These are phyloP conservation scores for Hyphopichia buzzinii DNA, from an alignment of 1,139 yeast genomes.

Conservation along the genomic window DNA sequence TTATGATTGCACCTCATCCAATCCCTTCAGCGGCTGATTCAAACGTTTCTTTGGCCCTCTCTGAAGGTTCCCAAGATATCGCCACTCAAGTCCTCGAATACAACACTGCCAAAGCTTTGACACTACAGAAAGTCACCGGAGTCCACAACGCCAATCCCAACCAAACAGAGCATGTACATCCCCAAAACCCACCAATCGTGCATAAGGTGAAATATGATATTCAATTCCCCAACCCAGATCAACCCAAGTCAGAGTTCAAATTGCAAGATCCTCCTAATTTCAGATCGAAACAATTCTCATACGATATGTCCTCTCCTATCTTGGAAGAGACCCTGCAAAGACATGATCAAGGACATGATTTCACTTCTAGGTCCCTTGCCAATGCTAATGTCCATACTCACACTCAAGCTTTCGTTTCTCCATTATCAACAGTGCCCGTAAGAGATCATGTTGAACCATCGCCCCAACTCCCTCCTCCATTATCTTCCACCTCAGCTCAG, in stretches of 20 bases:
- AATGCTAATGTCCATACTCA: background rate
- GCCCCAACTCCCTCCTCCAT: slow-evolving; percentile 32
- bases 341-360: background rate
- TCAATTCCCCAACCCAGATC: background rate
- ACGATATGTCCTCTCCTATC: slow-evolving; percentile 8
- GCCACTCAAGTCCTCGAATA: slow-evolving; percentile 15
- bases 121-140: slow-evolving; percentile 6
- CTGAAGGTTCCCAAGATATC: slow-evolving; percentile 14
- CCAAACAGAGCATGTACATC: no score
- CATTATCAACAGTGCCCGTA: slow-evolving; percentile 16
- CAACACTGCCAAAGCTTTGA: slow-evolving; percentile 15
- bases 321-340: background rate
- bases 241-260: slow-evolving; percentile 10
- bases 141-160: background rate
- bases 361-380: background rate
- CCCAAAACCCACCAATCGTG: background rate
- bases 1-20: slow-evolving; percentile 1
- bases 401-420: slow-evolving; percentile 19
- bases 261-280: slow-evolving; percentile 24
- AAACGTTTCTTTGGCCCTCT: slow-evolving; percentile 13
- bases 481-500: slow-evolving; percentile 20
- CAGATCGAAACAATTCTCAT: slow-evolving; percentile 5
- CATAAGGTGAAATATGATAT: slow-evolving; percentile 2
- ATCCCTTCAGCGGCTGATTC: slow-evolving; percentile 6
- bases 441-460: slow-evolving; percentile 25